Percentiles rank a stretch among this genome's conserved stretches.
These are phyloP conservation scores for Protea cynaroides DNA, from an alignment of 164 flowering plant genomes.

Conservation along the genomic window DNA sequence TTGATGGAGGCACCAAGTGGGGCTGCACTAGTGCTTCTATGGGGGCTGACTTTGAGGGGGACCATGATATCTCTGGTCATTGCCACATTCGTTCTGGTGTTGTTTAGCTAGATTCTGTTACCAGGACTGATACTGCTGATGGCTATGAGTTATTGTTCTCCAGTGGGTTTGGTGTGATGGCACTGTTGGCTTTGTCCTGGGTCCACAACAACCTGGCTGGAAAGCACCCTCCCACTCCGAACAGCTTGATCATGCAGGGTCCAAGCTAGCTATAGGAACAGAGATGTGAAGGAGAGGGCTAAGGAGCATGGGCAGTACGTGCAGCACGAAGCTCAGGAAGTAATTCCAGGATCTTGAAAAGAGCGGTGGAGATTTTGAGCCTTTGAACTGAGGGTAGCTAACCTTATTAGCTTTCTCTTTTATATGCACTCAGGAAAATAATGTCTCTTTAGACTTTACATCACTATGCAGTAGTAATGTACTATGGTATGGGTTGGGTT, in stretches of 20 bases:
- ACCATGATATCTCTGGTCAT: conserved; percentile 36
- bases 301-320: conserved; percentile 40
- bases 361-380: too few relatives aligned
- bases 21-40: conserved; percentile 22
- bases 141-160: conserved; percentile 38
- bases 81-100: conserved; percentile 42
- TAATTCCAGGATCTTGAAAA: conserved; percentile 6
- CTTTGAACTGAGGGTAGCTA: too few relatives aligned
- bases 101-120: conserved; percentile 48
- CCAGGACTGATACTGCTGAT: conserved; percentile 32
- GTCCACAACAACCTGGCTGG: conserved; percentile 39
- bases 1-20: conserved; percentile 34
- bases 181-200: conserved; percentile 40
- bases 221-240: conserved; percentile 40
- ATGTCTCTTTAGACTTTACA: too few relatives aligned
- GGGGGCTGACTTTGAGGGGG: conserved; percentile 43
- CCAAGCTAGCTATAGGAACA: conserved; percentile 24
- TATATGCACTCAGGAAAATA: too few relatives aligned
- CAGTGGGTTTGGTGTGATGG: conserved; percentile 44
- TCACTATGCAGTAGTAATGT: too few relatives aligned
- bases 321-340: conserved; percentile 38
- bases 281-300: conserved; percentile 5
- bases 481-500: too few relatives aligned
- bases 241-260: conserved; percentile 34
- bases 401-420: too few relatives aligned